Percentiles rank a stretch among this genome's conserved stretches.
These are phyloP conservation scores for Colletotrichum orchidophilum DNA, from an alignment of 2,329 filamentous ascomycete genomes.

Conservation along the genomic window DNA sequence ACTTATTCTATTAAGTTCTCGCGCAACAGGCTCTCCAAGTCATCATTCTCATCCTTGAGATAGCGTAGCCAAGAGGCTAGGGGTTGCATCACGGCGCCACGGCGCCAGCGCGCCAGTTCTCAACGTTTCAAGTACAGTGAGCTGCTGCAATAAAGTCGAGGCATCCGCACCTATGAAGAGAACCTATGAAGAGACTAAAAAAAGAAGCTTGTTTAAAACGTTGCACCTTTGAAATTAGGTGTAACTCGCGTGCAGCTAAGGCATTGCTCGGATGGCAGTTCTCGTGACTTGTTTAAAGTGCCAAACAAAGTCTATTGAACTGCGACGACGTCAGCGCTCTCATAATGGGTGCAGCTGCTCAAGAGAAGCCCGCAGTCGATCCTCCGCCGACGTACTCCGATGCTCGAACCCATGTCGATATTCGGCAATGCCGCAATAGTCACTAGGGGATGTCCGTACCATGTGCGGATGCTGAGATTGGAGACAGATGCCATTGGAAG, in stretches of 20 bases:
- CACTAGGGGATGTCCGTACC: constrained; percentile 18
- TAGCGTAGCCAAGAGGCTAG: neutral
- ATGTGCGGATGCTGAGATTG: constrained; percentile 33
- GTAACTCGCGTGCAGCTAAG: neutral
- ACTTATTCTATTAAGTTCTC: neutral
- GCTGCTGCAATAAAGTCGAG: neutral
- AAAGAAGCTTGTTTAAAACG: neutral
- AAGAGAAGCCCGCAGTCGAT: neutral
- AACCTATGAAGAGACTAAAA: neutral
- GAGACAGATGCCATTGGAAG: constrained; percentile 47
- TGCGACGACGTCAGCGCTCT: neutral
- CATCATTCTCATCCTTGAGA: neutral
- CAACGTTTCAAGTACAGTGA: constrained; percentile 10
- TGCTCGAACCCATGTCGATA: constrained; percentile 1
- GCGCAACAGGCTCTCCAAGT: neutral
- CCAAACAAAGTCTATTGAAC: neutral
- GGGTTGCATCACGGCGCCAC: neutral
- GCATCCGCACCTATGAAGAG: neutral
- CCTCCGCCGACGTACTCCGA: neutral
- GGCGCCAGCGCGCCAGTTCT: neutral
- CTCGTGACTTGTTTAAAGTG: neutral
- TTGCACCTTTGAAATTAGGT: neutral
- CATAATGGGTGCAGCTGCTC: neutral
- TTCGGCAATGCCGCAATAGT: constrained; percentile 4
- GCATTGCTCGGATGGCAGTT: neutral